Conservation (phyloP, 352 stramenopile genomes). For the Pseudoperonospora humuli region DNA sequence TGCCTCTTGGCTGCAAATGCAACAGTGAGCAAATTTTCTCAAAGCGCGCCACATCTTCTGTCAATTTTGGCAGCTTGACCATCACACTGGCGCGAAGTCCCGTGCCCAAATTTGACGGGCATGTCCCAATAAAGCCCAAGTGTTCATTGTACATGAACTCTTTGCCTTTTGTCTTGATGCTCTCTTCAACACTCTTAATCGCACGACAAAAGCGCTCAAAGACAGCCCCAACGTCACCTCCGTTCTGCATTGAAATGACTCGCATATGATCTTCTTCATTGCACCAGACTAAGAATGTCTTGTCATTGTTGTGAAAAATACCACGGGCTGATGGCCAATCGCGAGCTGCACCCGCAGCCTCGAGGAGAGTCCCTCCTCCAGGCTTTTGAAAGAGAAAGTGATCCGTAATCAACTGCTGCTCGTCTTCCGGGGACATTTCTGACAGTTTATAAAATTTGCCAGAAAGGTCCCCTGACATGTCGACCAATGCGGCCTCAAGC, state of each 20-base stretch:
- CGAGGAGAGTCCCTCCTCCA: constrained; percentile 60
- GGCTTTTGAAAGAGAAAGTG: constrained; percentile 89
- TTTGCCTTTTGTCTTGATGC: constrained; percentile 45
- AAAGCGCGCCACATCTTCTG: constrained; percentile 40
- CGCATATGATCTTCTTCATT: constrained; percentile 81
- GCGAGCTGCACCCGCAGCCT: constrained; percentile 65
- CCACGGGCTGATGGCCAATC: constrained; percentile 86
- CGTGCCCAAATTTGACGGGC: constrained; percentile 64
- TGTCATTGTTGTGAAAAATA: constrained; percentile 86
- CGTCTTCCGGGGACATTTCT: no score
- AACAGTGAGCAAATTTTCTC: constrained; percentile 46
- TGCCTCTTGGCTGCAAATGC: constrained; percentile 47
- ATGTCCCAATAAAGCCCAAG: constrained; percentile 61
- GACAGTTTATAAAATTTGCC: no score
- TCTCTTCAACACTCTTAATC: constrained; percentile 40
- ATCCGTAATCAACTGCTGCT: no score
- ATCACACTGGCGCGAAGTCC: constrained; percentile 59
- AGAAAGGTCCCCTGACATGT: no score
- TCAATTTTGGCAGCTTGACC: constrained; percentile 64
- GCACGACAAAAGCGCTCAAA: constrained; percentile 60
- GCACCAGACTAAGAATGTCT: constrained; percentile 77
- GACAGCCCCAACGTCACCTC: constrained; percentile 77
- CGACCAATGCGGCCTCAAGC: no score
- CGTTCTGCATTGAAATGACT: constrained; percentile 74
- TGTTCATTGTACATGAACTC: constrained; percentile 69